Evolutionary conservation across 1,284 basidiomycete genomes (phyloP).

Genomic region (Phylloboletellus chloephorus): DNA sequence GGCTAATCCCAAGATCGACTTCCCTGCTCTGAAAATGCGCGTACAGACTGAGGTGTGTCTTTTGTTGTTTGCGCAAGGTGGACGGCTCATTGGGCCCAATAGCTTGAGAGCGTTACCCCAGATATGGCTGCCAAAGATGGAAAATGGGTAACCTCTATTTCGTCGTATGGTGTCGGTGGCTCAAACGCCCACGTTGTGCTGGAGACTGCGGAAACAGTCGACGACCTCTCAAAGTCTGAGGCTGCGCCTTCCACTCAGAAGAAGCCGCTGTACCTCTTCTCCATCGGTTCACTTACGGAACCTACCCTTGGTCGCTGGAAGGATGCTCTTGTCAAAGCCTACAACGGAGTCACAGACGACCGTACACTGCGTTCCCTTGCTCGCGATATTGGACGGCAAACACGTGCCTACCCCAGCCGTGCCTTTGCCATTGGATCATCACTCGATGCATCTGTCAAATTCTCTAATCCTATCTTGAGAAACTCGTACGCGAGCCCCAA

Average conservation of each 20-base stretch:
- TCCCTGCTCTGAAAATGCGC: slow-evolving; percentile 22
- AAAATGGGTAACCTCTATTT: slow-evolving; percentile 27
- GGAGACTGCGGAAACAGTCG: slow-evolving; percentile 17
- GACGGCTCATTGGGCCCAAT: slow-evolving; percentile 3
- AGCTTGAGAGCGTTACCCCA: slow-evolving; percentile 21
- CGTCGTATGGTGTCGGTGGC: slow-evolving; percentile 28
- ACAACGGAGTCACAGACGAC: slow-evolving; percentile 17
- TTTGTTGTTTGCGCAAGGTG: not conserved
- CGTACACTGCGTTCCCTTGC: slow-evolving; percentile 20
- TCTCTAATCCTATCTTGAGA: slow-evolving; percentile 24
- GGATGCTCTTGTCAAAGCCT: slow-evolving; percentile 17
- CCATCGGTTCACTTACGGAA: slow-evolving; percentile 24
- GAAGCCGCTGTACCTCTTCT: slow-evolving; percentile 22
- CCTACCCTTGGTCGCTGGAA: slow-evolving; percentile 22
- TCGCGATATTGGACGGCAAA: slow-evolving; percentile 24
- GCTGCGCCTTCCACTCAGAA: not conserved
- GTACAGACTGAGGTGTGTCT: slow-evolving; percentile 23
- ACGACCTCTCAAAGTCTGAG: slow-evolving; percentile 8
- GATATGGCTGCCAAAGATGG: slow-evolving; percentile 26
- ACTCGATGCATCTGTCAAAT: slow-evolving; percentile 18
- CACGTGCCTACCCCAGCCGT: slow-evolving; percentile 26
- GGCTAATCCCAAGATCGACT: slow-evolving; percentile 26
- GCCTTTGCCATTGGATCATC: slow-evolving; percentile 22
- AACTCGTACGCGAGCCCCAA: slow-evolving; percentile 20
- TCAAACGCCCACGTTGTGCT: slow-evolving; percentile 28